Evolutionary conservation across 257 asterid species (phyloP).

Genomic region (Gentiana straminea): DNA sequence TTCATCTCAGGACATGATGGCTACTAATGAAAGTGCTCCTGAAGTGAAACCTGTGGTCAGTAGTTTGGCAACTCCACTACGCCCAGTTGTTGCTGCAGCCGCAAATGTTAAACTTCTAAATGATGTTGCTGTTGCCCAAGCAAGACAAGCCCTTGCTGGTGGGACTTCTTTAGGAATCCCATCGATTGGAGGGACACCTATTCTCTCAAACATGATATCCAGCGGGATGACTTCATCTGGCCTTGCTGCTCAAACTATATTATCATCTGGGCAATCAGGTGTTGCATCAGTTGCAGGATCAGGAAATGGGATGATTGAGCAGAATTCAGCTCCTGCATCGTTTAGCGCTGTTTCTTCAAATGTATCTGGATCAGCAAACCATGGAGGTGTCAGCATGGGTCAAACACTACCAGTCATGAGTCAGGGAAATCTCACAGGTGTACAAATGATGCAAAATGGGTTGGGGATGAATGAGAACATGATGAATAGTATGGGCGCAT

Average conservation of each 20-base stretch:
- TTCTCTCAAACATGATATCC: conserved; percentile 81
- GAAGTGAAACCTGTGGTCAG: conserved; percentile 66
- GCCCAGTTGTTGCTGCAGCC: conserved; percentile 68
- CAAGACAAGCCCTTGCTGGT: conserved; percentile 70
- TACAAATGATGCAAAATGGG: conserved; percentile 70
- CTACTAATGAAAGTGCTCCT: conserved; percentile 44
- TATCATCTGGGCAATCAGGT: conserved; percentile 58
- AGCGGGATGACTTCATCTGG: conserved; percentile 72
- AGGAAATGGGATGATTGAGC: conserved; percentile 39
- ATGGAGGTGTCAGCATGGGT: conserved; percentile 50
- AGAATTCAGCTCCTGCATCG: conserved; percentile 51
- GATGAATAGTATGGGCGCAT: conserved; percentile 35
- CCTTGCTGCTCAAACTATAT: conserved; percentile 59
- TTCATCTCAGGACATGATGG: conserved; percentile 51
- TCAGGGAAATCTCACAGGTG: conserved; percentile 54
- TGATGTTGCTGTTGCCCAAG: conserved; percentile 68
- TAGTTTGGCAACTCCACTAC: conserved; percentile 42
- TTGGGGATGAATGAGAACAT: conserved; percentile 53
- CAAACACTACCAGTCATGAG: conserved; percentile 60
- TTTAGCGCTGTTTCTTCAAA: conserved; percentile 48
- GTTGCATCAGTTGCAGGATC: conserved; percentile 47
- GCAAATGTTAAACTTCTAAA: conserved; percentile 81
- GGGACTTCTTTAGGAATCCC: conserved; percentile 63
- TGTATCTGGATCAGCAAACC: conserved; percentile 37
- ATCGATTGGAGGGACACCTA: conserved; percentile 70